Percentiles rank a stretch among this genome's conserved stretches.
These are phyloP conservation scores for Ustilago shanxiensis DNA, from an alignment of 1,284 basidiomycete species.

Conservation along the genomic window DNA sequence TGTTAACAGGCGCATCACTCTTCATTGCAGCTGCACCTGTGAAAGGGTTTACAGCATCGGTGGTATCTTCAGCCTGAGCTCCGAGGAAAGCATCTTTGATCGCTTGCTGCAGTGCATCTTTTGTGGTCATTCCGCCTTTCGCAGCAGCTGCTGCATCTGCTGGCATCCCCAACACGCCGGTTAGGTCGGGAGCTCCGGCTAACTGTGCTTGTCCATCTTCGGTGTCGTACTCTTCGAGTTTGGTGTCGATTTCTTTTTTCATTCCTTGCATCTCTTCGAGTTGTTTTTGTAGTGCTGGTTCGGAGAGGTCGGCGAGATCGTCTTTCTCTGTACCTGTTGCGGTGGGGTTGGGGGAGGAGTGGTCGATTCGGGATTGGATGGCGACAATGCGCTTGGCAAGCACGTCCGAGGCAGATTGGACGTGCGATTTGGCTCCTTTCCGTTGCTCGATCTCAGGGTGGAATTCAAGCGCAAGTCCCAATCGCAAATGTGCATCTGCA, in stretches of 20 bases:
- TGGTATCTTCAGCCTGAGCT: slow-evolving; percentile 34
- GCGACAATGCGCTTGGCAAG: slow-evolving; percentile 50
- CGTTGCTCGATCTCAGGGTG: slow-evolving; percentile 59
- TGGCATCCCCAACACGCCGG: slow-evolving; percentile 32
- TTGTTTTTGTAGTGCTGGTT: slow-evolving; percentile 49
- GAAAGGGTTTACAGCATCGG: slow-evolving; percentile 24
- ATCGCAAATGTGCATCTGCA: slow-evolving; percentile 66
- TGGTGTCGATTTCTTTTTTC: slow-evolving; percentile 62
- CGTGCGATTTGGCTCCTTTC: slow-evolving; percentile 51
- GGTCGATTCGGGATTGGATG: slow-evolving; percentile 42
- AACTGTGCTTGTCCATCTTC: slow-evolving; percentile 49
- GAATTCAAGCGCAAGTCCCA: slow-evolving; percentile 67
- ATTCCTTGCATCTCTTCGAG: slow-evolving; percentile 60
- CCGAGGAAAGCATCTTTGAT: slow-evolving; percentile 67
- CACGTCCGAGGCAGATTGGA: slow-evolving; percentile 53
- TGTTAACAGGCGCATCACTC: slow-evolving; percentile 54
- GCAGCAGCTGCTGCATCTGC: slow-evolving; percentile 26
- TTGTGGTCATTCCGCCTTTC: slow-evolving; percentile 31
- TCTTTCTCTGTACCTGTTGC: slow-evolving; percentile 47
- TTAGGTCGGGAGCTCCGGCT: slow-evolving; percentile 44
- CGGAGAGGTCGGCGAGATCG: slow-evolving; percentile 53
- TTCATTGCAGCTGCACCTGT: slow-evolving; percentile 18
- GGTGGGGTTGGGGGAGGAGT: neutral
- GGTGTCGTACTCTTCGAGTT: slow-evolving; percentile 64
- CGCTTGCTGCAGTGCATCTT: slow-evolving; percentile 63